Base-by-base conservation (phyloP, 2,329 filamentous ascomycete species). In the Colletotrichum higginsianum region DNA sequence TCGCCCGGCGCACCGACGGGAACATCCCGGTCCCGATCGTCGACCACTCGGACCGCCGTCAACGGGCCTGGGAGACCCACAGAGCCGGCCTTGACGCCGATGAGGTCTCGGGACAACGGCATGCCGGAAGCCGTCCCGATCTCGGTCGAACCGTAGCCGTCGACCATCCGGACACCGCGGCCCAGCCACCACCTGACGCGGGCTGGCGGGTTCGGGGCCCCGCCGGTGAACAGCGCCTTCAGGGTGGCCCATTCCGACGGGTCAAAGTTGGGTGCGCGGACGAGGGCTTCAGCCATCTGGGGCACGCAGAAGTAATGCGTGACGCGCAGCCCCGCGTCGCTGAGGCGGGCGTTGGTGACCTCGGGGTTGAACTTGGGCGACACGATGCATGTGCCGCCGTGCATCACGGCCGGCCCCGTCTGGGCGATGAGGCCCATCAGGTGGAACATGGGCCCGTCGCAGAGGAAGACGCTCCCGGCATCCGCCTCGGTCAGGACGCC, bases 281-380 rank as follows among this genome's bases (percentile, higher is more conserved):
- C 55, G 11, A 72, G 58, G 16, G 69, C 69, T n/a, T 72, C 69
- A 12, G 69, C 65, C 69, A 72, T 72, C 53, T 72, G 69, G 5
- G 69, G 69, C 9, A 72, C 69, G 15, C 69, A 72, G n/a, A 72
- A 72, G 42, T 72, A 72, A 12, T 72, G 69, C 1, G 69, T 68
- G 8, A 72, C 18, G 8, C 30, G 38, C 21, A 72, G 46, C 2
- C 18, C 40, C 13, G 46, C 16, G 8, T 72, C 69, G 38, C 57
- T 16, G 1, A 72, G 69, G 1, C 69, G 65, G 18, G 21, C 26
- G 23, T 72, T 72, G 3, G 69, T 69, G 2, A 55, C 46, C 16
- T 69, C 58, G 8, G 69, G 53, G 30, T 26, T 63, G 58, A 72
- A 72, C 30, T 47, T 68, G 1, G 69, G 58, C 42, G 65, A 72